These are phyloP conservation scores for Alternaria brassicae DNA, from an alignment of 2,329 filamentous ascomycete genomes.

Conservation along the genomic window DNA sequence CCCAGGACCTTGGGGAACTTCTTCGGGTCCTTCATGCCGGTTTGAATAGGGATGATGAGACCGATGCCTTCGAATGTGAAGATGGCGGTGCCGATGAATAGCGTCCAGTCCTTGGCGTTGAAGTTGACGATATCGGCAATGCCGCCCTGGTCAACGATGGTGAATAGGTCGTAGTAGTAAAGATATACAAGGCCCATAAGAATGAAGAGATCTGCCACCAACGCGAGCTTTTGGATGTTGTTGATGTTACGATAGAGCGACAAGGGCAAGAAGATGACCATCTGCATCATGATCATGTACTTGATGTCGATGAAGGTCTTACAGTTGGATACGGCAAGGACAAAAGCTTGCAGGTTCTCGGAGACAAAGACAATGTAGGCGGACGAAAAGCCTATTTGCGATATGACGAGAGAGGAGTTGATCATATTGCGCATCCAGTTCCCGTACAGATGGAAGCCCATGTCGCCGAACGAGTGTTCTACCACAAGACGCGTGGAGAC, in stretches of 20 bases:
- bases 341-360: slow-evolving; percentile 93
- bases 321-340: slow-evolving; percentile 89
- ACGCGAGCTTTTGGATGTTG: slow-evolving; percentile 92
- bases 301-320: slow-evolving; percentile 84
- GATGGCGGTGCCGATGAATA: slow-evolving; percentile 98
- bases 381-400: slow-evolving; percentile 92
- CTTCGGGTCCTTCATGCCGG: slow-evolving; percentile 89
- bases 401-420: slow-evolving; percentile 89
- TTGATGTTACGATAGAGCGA: slow-evolving; percentile 95
- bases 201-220: slow-evolving; percentile 94
- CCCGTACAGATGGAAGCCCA: slow-evolving; percentile 90
- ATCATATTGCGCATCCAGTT: slow-evolving; percentile 89
- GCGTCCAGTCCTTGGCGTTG: slow-evolving; percentile 90
- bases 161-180: slow-evolving; percentile 93
- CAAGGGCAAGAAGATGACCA: slow-evolving; percentile 92
- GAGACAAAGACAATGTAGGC: slow-evolving; percentile 98
- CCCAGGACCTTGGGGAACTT: slow-evolving; percentile 91
- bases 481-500: slow-evolving; percentile 85
- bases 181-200: slow-evolving; percentile 89
- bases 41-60: slow-evolving; percentile 96
- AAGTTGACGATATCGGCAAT: slow-evolving; percentile 88
- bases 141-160: slow-evolving; percentile 74
- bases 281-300: slow-evolving; percentile 90
- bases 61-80: slow-evolving; percentile 99
- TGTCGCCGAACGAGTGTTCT: slow-evolving; percentile 96